Conservation (phyloP, 2,329 filamentous ascomycete species). For the Aspergillus calidoustus region DNA sequence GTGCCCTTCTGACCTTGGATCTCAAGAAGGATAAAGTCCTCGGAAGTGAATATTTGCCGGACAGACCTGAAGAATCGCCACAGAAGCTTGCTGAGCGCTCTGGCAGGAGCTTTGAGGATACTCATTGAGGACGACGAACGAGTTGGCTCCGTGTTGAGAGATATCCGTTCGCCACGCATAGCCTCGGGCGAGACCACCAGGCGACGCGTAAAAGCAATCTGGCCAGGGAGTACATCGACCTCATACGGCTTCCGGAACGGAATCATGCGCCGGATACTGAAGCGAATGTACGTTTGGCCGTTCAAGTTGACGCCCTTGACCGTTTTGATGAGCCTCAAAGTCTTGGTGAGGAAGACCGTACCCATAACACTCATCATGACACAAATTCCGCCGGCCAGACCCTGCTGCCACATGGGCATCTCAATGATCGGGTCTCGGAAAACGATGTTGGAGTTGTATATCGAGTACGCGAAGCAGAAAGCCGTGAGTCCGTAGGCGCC, state of each 20-base stretch:
- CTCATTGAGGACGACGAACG: conserved; percentile 19
- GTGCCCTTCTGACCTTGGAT: conserved; percentile 40
- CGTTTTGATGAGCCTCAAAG: conserved; percentile 60
- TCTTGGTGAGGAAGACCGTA: conserved; percentile 62
- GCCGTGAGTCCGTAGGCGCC: conserved; percentile 62
- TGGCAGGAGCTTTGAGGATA: conserved; percentile 41
- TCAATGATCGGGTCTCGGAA: conserved; percentile 57
- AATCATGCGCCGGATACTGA: conserved; percentile 41
- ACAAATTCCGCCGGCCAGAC: conserved; percentile 62
- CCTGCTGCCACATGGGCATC: conserved; percentile 61
- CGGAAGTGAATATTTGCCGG: conserved; percentile 45
- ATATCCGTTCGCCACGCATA: conserved; percentile 17
- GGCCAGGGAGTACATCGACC: conserved; percentile 38
- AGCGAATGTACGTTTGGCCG: conserved; percentile 38
- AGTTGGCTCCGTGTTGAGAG: neutral
- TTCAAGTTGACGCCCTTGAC: conserved; percentile 57
- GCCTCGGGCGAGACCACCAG: conserved; percentile 36
- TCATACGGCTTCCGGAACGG: conserved; percentile 45
- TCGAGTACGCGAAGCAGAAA: conserved; percentile 58
- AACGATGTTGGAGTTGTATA: conserved; percentile 56
- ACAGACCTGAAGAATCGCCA: conserved; percentile 41
- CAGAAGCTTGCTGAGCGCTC: conserved; percentile 33
- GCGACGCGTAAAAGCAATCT: conserved; percentile 40
- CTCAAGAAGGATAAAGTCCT: conserved; percentile 46
- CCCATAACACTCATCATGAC: conserved; percentile 65